These are phyloP conservation scores for Schizochytrium sp. DNA, from an alignment of 108 stramenopile genomes.

Conservation along the genomic window DNA sequence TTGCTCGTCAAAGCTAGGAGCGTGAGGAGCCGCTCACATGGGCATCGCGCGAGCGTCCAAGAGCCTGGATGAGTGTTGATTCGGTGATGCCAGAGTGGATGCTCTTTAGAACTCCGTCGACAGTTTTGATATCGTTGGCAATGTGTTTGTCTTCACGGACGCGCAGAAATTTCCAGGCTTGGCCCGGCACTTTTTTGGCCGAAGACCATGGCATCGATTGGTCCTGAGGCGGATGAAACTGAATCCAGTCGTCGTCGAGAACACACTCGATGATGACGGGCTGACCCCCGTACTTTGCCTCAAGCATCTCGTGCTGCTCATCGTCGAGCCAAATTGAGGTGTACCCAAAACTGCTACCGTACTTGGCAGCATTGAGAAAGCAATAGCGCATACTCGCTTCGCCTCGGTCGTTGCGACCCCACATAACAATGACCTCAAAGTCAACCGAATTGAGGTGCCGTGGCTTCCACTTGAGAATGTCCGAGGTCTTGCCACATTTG, in stretches of 20 bases:
- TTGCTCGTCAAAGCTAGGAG: too few relatives aligned
- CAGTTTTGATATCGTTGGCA: background rate
- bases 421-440: background rate
- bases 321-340: background rate
- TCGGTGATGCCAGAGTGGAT: constrained; percentile 9
- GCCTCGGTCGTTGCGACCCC: background rate
- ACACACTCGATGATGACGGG: constrained; percentile 9
- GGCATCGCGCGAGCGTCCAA: background rate
- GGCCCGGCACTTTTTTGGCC: background rate
- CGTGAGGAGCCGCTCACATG: too few relatives aligned
- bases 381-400: background rate
- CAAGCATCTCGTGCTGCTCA: background rate
- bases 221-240: background rate
- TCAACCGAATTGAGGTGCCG: constrained; percentile 1
- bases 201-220: background rate
- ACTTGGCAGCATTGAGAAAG: background rate
- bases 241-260: background rate
- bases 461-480: constrained; percentile 9
- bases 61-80: background rate
- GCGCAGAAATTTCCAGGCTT: background rate
- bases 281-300: background rate
- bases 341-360: background rate
- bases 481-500: background rate
- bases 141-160: background rate
- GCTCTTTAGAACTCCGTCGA: background rate